Evolutionary conservation across 2,329 filamentous ascomycete genomes (phyloP).

Genomic region (Colletotrichum paranaense): DNA sequence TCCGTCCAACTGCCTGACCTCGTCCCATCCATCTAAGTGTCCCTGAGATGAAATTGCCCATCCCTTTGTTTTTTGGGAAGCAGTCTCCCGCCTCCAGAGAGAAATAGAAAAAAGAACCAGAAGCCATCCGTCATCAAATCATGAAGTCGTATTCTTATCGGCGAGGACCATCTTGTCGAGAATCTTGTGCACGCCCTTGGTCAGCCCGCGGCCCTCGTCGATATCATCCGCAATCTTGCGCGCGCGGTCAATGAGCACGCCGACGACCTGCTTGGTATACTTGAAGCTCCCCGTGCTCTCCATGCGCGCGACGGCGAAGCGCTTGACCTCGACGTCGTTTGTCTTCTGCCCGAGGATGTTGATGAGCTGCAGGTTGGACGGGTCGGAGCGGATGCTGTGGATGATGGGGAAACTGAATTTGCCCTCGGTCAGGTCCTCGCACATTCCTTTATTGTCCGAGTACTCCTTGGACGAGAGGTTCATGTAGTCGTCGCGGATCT

Average conservation of each 20-base stretch:
- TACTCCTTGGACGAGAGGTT: conserved; percentile 84
- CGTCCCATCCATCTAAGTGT: background rate
- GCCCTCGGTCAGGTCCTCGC: conserved; percentile 94
- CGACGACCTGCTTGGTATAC: conserved; percentile 79
- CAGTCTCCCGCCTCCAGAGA: background rate
- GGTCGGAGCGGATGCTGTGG: conserved; percentile 86
- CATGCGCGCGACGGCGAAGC: conserved; percentile 93
- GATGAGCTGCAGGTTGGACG: conserved; percentile 80
- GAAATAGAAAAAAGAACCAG: background rate
- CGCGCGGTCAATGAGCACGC: conserved; percentile 73
- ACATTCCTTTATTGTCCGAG: conserved; percentile 89
- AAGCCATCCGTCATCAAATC: background rate
- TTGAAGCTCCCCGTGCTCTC: conserved; percentile 88
- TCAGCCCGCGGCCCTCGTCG: conserved; percentile 69
- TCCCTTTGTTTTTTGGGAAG: background rate
- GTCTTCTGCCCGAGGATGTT: conserved; percentile 95
- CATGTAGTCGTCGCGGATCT: conserved; percentile 93
- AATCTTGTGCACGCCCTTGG: conserved; percentile 71
- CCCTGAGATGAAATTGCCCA: background rate
- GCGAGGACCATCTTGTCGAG: conserved; percentile 71
- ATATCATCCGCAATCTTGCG: conserved; percentile 71
- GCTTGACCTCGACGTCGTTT: conserved; percentile 86
- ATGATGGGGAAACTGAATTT: conserved; percentile 98
- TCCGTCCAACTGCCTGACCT: background rate
- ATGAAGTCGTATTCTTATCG: background rate